Conservation (phyloP, 2,329 filamentous ascomycete species). For the Pseudocercospora pini-densiflorae region DNA sequence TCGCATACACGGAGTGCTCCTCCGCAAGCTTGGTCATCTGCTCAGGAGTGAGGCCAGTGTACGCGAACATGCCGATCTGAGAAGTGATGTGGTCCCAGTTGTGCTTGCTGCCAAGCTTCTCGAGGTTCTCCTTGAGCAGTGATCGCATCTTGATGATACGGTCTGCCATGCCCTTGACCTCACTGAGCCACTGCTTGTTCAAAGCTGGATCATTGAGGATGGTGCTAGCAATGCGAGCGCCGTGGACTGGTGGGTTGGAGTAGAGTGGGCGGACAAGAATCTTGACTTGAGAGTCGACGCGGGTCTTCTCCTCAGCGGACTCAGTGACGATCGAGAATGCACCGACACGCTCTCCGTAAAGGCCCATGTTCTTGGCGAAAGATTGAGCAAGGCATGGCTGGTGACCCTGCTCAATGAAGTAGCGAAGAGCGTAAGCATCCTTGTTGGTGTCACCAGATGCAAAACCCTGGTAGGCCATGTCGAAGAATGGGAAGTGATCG, state of each 20-base stretch:
- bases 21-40: constrained; percentile 92
- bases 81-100: constrained; percentile 99
- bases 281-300: constrained; percentile 96
- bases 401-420: constrained; percentile 94
- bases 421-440: constrained; percentile 89
- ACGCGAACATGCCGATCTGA: constrained; percentile 99
- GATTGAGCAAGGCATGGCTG: constrained; percentile 86
- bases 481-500: constrained; percentile 94
- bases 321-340: constrained; percentile 92
- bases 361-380: constrained; percentile 99
- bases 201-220: constrained; percentile 85
- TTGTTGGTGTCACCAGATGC: constrained; percentile 88
- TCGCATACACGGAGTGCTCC: constrained; percentile 97
- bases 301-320: constrained; percentile 88
- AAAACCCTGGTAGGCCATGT: constrained; percentile 99
- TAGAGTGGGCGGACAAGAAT: constrained; percentile 96
- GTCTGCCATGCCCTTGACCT: constrained; percentile 99
- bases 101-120: constrained; percentile 92
- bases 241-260: constrained; percentile 97
- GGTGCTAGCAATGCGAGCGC: constrained; percentile 88
- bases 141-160: constrained; percentile 99
- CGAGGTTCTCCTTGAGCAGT: constrained; percentile 90
- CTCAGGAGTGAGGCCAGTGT: constrained; percentile 87
- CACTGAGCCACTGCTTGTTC: constrained; percentile 91
- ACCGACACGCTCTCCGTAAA: constrained; percentile 97